phyloP scores from a whole-genome alignment of 1,139 yeast genomes.

The Candida frijolesensis region DNA sequence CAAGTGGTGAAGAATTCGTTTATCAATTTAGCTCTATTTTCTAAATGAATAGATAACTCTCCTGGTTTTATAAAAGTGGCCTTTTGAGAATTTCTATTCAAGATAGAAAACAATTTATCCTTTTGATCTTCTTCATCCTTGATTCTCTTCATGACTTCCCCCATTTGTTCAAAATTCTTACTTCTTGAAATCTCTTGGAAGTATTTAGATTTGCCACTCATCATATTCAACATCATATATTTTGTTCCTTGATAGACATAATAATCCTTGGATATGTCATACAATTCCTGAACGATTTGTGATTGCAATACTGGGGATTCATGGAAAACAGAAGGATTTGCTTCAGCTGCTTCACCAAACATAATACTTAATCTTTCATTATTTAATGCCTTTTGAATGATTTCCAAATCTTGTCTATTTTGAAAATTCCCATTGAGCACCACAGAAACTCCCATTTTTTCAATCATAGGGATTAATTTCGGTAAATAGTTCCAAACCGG shows the following conservation, averaged over 20 bases:
- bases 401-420: constrained; percentile 55
- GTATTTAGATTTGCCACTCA: constrained; percentile 74
- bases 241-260: constrained; percentile 69
- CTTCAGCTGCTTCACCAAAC: constrained; percentile 92
- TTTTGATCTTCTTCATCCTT: constrained; percentile 27
- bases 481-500: constrained; percentile 72
- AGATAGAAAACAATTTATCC: constrained; percentile 27
- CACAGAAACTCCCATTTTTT: constrained; percentile 65
- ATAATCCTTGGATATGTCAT: constrained; percentile 65
- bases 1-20: constrained; percentile 11
- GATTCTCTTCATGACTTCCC: constrained; percentile 27
- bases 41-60: constrained; percentile 21
- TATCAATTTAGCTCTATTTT: constrained; percentile 9
- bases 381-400: constrained; percentile 54
- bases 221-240: constrained; percentile 72
- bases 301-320: constrained; percentile 50
- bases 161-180: constrained; percentile 57
- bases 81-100: constrained; percentile 37
- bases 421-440: constrained; percentile 80
- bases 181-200: constrained; percentile 60
- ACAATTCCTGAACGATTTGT: constrained; percentile 36
- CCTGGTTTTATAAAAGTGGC: constrained; percentile 24
- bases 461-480: constrained; percentile 63
- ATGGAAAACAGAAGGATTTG: constrained; percentile 77
- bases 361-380: constrained; percentile 71